phyloP scores from a whole-genome alignment of 805 yeast genomes.

The Zygosaccharomyces kombuchaensis region DNA sequence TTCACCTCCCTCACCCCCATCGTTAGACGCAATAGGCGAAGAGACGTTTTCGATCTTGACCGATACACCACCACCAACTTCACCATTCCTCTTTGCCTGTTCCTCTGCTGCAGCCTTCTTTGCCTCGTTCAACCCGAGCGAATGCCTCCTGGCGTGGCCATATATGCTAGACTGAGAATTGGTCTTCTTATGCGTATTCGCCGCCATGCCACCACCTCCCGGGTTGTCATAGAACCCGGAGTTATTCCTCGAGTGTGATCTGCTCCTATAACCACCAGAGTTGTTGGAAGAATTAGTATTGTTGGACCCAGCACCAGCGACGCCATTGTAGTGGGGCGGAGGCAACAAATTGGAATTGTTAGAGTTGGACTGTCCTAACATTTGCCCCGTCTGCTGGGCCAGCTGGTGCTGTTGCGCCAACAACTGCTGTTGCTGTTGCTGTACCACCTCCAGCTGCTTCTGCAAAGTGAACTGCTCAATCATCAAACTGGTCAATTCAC shows the following conservation, averaged over 20 bases:
- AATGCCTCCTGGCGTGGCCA: conserved; percentile 90
- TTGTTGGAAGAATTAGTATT: conserved; percentile 10
- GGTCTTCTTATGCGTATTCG: conserved; percentile 43
- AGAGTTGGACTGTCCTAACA: conserved; percentile 25
- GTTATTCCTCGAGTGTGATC: conserved; percentile 36
- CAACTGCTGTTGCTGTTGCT: conserved; percentile 87
- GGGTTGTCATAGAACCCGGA: conserved; percentile 31
- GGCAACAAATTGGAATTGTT: conserved; percentile 15
- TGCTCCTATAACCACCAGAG: conserved; percentile 26
- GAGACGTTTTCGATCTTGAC: conserved; percentile 22
- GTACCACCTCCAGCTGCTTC: conserved; percentile 86
- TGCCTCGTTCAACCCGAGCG: conserved; percentile 87
- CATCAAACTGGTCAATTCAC: conserved; percentile 90
- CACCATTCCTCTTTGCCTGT: conserved; percentile 57
- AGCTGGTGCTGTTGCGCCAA: conserved; percentile 37
- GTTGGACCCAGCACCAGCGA: conserved; percentile 1
- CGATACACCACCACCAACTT: conserved; percentile 20
- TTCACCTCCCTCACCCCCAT: conserved; percentile 9
- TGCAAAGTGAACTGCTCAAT: conserved; percentile 83
- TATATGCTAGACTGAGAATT: conserved; percentile 43
- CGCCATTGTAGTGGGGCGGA: conserved; percentile 25
- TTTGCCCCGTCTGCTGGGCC: conserved; percentile 55
- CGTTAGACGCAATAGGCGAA: conserved; percentile 6
- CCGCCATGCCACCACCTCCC: conserved; percentile 12
- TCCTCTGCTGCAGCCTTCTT: conserved; percentile 94